Conservation (phyloP, 805 yeast genomes). For the Candida orba region DNA sequence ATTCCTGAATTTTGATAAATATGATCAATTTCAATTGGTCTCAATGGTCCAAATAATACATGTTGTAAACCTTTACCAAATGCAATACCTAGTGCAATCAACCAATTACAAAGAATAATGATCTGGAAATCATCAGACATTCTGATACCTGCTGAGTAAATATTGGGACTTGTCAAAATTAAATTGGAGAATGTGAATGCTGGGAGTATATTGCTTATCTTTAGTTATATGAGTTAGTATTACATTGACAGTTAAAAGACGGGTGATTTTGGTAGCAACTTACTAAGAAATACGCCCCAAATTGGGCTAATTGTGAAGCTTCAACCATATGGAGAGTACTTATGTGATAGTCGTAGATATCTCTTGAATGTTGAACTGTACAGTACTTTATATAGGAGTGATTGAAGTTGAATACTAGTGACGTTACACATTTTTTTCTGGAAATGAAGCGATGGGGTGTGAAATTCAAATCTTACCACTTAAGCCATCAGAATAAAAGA, state of each 20-base stretch:
- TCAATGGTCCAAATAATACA: conserved; percentile 64
- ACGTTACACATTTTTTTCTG: too few relatives aligned
- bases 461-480: too few relatives aligned
- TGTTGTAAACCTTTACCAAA: conserved; percentile 44
- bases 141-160: conserved; percentile 37
- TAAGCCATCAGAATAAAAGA: neutral
- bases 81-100: conserved; percentile 29
- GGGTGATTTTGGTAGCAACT: neutral
- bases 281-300: conserved; percentile 13
- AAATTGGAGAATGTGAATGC: conserved; percentile 30
- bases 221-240: neutral
- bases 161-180: conserved; percentile 36
- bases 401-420: too few relatives aligned
- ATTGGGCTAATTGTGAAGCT: conserved; percentile 13
- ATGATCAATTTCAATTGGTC: conserved; percentile 72
- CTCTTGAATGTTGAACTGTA: neutral
- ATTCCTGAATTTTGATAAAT: conserved; percentile 58
- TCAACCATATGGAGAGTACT: conserved; percentile 2
- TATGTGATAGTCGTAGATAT: neutral
- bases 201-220: conserved; percentile 32
- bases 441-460: too few relatives aligned
- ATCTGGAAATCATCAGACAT: conserved; percentile 43
- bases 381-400: too few relatives aligned
- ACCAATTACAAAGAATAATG: conserved; percentile 37
- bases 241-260: neutral